Conservation (phyloP, 2,329 filamentous ascomycete genomes). For the Cytospora piceicola region DNA sequence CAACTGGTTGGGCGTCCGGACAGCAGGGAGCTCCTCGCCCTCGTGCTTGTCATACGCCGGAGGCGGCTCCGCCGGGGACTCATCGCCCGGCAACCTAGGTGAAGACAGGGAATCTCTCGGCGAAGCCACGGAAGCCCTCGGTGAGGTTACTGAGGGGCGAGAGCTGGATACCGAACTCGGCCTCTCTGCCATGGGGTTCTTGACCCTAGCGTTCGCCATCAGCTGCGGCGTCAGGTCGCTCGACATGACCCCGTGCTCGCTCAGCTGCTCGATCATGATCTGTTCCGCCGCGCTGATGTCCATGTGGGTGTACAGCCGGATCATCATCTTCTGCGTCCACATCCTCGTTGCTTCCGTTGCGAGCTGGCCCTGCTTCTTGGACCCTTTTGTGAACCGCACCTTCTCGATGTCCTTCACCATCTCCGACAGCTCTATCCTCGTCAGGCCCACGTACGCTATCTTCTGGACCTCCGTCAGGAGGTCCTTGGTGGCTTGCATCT, state of each 20-base stretch:
- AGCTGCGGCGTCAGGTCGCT: conserved; percentile 81
- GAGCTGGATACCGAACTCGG: conserved; percentile 27
- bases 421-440: conserved; percentile 76
- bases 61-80: conserved; percentile 54
- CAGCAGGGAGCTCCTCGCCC: conserved; percentile 74
- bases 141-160: conserved; percentile 22
- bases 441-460: conserved; percentile 93
- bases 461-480: conserved; percentile 93
- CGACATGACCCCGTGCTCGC: conserved; percentile 87
- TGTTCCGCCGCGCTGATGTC: conserved; percentile 91
- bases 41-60: conserved; percentile 67
- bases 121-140: conserved; percentile 18
- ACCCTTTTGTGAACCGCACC: conserved; percentile 60
- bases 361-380: conserved; percentile 72
- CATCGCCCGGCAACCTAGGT: conserved; percentile 42
- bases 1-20: conserved; percentile 81
- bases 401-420: conserved; percentile 73
- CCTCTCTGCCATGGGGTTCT: conserved; percentile 79
- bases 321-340: conserved; percentile 99
- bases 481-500: conserved; percentile 95
- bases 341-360: conserved; percentile 82
- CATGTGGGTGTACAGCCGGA: conserved; percentile 93
- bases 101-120: conserved; percentile 30
- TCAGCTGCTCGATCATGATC: conserved; percentile 97
- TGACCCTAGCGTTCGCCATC: conserved; percentile 90